Evolutionary conservation across 129 eudicot genomes (phyloP), one percentile per base, ranked within the genome.

Genomic region (Artemisia annua): DNA sequence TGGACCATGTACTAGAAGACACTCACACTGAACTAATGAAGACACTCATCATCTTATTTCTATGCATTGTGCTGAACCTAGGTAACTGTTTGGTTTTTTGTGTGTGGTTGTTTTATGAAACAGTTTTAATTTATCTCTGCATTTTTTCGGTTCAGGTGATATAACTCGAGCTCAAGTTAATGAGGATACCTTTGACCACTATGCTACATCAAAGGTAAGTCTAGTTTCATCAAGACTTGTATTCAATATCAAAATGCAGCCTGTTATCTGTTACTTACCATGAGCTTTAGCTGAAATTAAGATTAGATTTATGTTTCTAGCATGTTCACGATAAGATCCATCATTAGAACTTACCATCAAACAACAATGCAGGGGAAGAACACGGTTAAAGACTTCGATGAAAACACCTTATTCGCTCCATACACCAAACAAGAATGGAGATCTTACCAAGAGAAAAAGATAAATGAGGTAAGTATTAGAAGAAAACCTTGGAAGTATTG

Each of bases 351-450:
- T 20, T 20, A 20, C 22, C 22, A 20, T 20, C 1, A 20, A 20
- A 20, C 22, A 20, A 0, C 22, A 20, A 20, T 20, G 22, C 78
- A 72, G 69, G 74, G 22, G 44, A 12, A 19, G 44, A 55, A 20
- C 69, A 54, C 18, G 30, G 67, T 49, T 54, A 56, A 58, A 55
- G 69, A 26, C 17, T 72, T 74, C 10, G 74, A 66, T 79, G 79
- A 79, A 67, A 58, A 66, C 60, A 65, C 67, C 0, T 57, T 76
- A 48, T 75, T 70, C 59, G 50, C 55, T 64, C 84, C 77, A 44
- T 75, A 48, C 53, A 80, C 81, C 11, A 76, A 80, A 80, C 84
- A 80, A 70, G 73, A 80, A 75, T 75, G 84, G 84, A 64, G 80
- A 63, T 80, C 84, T 50, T 76, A 80, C 22, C 84, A 80, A 56